Evolutionary conservation across 257 asterid species (phyloP), one percentile per base, ranked within the genome.

Genomic region (Solanum virginianum): DNA sequence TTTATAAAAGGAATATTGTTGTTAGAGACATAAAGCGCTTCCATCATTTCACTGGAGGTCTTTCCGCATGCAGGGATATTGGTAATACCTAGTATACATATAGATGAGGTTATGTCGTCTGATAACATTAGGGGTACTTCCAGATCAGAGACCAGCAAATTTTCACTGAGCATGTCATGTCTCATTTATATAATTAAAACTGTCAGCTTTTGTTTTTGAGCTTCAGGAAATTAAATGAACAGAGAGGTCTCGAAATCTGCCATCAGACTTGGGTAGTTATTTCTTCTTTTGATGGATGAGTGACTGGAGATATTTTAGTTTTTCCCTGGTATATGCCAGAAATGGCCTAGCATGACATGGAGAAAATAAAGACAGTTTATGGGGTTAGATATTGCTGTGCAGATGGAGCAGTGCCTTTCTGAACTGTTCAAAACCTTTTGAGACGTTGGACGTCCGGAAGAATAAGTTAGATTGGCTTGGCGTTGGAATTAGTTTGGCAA

Each of bases 21-120:
- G 91, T 88, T 47, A 63, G 88, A 83, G 89, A 88, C 60, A 85
- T 77, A 49, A 83, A 86, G 75, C 91, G 86, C 45, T 86, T 88
- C 81, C 91, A 86, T 60, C 87, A 86, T 85, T 86, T 88, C 65
- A 69, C 59, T 55, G 85, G 84, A 62, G 91, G 91, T 79, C 51
- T 80, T 59, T 88, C 88, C 80, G 86, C 89, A 16, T 88, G 89
- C 86, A 75, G 53, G 68, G 91, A 88, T 86, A 83, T 69, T 88
- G 91, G 91, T 88, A 65, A 79, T 79, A 79, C 47, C 17, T 79
- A 8, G 49, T 29, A 55, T 79, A 29, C 54, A 54, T 79, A 16
- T 51, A 0, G 26, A 29, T 29, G 7, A 26, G 54, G 65, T 17
- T 79, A 26, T 53, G 65, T 79, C 18, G 13, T 79, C 62, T 79